Conservation (phyloP, 176 grass and related monocot genomes). For the Coix lacrymajobi region DNA sequence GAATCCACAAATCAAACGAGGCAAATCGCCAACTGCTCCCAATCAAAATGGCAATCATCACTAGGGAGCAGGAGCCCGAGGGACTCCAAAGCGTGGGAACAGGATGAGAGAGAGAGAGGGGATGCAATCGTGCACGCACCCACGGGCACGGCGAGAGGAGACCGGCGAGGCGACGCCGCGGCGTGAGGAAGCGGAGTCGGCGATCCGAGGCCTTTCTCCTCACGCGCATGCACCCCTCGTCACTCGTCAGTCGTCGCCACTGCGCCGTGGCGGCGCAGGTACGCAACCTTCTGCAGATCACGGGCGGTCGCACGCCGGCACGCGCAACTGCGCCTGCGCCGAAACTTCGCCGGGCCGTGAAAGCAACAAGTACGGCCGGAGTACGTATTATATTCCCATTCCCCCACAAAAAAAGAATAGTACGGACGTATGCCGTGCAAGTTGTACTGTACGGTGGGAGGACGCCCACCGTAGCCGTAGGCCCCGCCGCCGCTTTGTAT, state of each 20-base stretch:
- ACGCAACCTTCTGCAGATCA: not conserved
- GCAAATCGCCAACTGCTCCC: not conserved
- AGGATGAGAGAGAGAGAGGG: not conserved
- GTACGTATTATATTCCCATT: too few species aligned
- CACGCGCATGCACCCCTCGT: not conserved
- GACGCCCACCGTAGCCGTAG: not conserved
- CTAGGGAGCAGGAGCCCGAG: not conserved
- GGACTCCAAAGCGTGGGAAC: not conserved
- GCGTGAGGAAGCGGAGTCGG: not conserved
- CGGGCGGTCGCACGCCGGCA: not conserved
- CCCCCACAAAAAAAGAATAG: not conserved
- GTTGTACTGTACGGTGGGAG: not conserved
- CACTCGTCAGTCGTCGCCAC: not conserved
- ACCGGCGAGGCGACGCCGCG: not conserved
- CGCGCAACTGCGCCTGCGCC: not conserved
- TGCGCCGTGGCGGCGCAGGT: not conserved
- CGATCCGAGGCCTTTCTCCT: too few species aligned
- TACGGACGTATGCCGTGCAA: not conserved
- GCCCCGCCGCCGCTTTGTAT: not conserved
- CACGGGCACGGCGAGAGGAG: not conserved
- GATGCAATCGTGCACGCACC: slow-evolving; percentile 12
- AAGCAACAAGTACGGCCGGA: not conserved
- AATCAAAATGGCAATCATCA: not conserved
- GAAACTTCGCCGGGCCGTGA: not conserved
- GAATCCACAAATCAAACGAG: not conserved